Base-by-base conservation (phyloP, 2,329 filamentous ascomycete species). In the Apiospora sp. region DNA sequence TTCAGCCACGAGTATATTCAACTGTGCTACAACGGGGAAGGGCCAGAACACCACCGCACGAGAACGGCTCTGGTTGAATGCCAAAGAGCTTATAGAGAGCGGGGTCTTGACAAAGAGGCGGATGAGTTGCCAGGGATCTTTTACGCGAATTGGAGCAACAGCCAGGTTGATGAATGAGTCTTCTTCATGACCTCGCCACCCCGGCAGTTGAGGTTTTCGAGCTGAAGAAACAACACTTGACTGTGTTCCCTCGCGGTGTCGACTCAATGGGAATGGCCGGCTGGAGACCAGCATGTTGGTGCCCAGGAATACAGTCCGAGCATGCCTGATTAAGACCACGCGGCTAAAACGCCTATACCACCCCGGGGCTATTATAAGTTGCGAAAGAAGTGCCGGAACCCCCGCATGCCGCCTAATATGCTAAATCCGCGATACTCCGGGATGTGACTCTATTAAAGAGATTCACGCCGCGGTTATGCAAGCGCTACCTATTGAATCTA, bases 321-420 rank as follows among this genome's bases (percentile, higher is more conserved):
- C 8, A 30, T 64, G 58, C 34, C n/a, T 24, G 34, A 64, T 64
- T 41, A 13, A 41, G 22, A n/a, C 34, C 58, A 64, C 30, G 58
- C 58, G 58, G 58, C 58, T 64, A 64, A 64, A 64, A 64, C 19
- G 30, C 41, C 3, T 64, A 22, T 64, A n/a, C 30, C 58, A 64
- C 7, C n/a, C 6, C 58, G 58, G 58, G 58, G 24, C 58, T 64
- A 64, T 41, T 41, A 64, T 13, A 64, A 64, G 58, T 64, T 10
- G 58, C 58, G 58, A 64, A 37, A 41, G 58, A 64, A 64, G 6
- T 64, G 58, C 58, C 58, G 58, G 58, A 22, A n/a, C 58, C 58
- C 58, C 58, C 58, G 58, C 58, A 41, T 64, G 58, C 58, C 58
- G 34, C 58, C 58, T 64, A 64, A 64, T 64, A 64, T 64, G 58